Conservation (phyloP, 1,284 basidiomycete species). For the Vanrija humicola region DNA sequence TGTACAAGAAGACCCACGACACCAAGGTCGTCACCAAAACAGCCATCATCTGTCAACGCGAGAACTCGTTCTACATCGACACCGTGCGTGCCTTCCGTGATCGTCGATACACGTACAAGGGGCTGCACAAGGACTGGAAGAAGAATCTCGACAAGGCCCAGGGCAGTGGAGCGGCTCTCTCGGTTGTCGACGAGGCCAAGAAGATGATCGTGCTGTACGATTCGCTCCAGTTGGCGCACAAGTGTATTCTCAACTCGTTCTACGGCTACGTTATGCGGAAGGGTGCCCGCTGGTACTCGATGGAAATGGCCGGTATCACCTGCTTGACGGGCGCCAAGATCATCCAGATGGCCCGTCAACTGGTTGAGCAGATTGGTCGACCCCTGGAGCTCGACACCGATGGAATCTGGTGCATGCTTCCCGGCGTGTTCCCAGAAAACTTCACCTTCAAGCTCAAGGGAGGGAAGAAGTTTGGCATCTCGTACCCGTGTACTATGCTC, state of each 20-base stretch:
- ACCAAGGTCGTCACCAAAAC: constrained; percentile 93
- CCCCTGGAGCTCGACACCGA: constrained; percentile 98
- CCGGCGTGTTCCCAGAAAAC: constrained; percentile 95
- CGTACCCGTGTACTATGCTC: constrained; percentile 99
- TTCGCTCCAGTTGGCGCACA: constrained; percentile 98
- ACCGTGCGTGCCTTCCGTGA: constrained; percentile 97
- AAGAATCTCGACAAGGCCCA: constrained; percentile 84
- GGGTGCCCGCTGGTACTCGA: constrained; percentile 98
- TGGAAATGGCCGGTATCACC: constrained; percentile 99
- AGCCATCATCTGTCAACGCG: constrained; percentile 94
- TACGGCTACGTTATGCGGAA: constrained; percentile 99
- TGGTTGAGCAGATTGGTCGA: constrained; percentile 95
- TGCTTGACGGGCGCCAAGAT: constrained; percentile 98
- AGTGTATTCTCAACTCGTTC: constrained; percentile 99
- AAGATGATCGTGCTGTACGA: constrained; percentile 99
- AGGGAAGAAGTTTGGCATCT: constrained; percentile 85
- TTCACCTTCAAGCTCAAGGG: constrained; percentile 88
- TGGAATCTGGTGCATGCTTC: constrained; percentile 99
- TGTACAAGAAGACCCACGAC: constrained; percentile 99
- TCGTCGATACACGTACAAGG: constrained; percentile 98
- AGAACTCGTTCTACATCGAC: constrained; percentile 99
- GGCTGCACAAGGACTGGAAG: constrained; percentile 98
- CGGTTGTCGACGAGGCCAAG: constrained; percentile 92
- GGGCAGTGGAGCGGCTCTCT: constrained; percentile 64
- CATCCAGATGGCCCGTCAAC: constrained; percentile 98